These are phyloP conservation scores for Filosporella fistucella DNA, from an alignment of 495 filamentous ascomycete genomes.

Conservation along the genomic window DNA sequence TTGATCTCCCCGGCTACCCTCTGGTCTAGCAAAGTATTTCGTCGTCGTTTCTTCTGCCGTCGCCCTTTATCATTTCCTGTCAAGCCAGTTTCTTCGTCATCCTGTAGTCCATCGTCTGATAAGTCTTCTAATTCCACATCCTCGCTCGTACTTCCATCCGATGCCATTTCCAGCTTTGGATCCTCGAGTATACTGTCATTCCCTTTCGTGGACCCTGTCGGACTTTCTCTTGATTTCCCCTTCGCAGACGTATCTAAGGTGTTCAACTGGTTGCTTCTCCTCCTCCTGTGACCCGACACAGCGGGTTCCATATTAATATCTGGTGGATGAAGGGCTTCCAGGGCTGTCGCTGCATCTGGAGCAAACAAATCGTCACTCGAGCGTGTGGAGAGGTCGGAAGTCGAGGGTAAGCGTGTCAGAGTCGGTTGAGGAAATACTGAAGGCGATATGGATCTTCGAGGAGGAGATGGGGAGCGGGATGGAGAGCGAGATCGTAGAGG, in stretches of 20 bases:
- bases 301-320: constrained; percentile 18
- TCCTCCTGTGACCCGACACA: constrained; percentile 20
- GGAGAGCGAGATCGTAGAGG: too few relatives aligned
- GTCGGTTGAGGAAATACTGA: constrained; percentile 12
- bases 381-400: constrained; percentile 5
- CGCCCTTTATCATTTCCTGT: constrained; percentile 66
- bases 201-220: constrained; percentile 5
- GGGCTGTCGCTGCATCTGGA: constrained; percentile 19
- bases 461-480: too few relatives aligned
- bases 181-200: constrained; percentile 16
- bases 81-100: constrained; percentile 87
- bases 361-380: constrained; percentile 16
- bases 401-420: constrained; percentile 10
- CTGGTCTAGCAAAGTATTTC: constrained; percentile 69
- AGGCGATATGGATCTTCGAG: constrained; percentile 1
- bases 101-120: constrained; percentile 60
- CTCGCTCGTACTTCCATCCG: constrained; percentile 43
- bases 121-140: constrained; percentile 55
- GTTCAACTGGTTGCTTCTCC: constrained; percentile 24
- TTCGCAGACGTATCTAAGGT: not conserved
- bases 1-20: constrained; percentile 53
- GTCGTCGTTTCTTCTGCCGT: constrained; percentile 57
- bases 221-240: constrained; percentile 9
- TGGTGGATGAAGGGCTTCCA: constrained; percentile 8
- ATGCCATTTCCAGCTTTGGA: constrained; percentile 21